Evolutionary conservation across 345 rosid species (phyloP).

Genomic region (Rhizophora mangle): DNA sequence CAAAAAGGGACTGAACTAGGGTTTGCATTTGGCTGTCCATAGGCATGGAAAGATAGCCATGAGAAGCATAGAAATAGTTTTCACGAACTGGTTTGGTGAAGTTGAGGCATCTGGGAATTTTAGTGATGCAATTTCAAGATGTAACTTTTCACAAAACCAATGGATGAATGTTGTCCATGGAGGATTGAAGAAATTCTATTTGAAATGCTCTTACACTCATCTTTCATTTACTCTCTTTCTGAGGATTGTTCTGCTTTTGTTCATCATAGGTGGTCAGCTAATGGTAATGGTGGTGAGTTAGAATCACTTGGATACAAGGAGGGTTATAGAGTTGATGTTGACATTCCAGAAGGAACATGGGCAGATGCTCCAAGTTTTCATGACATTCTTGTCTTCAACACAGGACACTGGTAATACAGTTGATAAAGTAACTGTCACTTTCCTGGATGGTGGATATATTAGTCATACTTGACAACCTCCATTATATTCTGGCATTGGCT

Average conservation of each 20-base stretch:
- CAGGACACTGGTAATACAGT: slow-evolving; percentile 77
- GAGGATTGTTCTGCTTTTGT: slow-evolving; percentile 3
- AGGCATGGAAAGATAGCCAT: too few species aligned
- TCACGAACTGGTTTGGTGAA: too few species aligned
- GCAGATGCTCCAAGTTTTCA: slow-evolving; percentile 71
- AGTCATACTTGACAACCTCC: not conserved
- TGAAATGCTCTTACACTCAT: too few species aligned
- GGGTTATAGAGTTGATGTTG: slow-evolving; percentile 87
- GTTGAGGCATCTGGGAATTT: too few species aligned
- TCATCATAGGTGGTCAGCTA: slow-evolving; percentile 66
- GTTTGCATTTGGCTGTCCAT: too few species aligned
- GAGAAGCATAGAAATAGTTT: too few species aligned
- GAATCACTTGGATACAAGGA: slow-evolving; percentile 81
- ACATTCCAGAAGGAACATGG: slow-evolving; percentile 89
- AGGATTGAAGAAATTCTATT: not conserved
- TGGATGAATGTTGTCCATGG: not conserved
- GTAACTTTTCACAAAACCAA: too few species aligned
- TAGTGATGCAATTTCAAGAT: too few species aligned
- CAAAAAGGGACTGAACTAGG: too few species aligned
- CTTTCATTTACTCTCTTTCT: not conserved
- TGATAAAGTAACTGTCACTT: not conserved
- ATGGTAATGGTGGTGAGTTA: slow-evolving; percentile 58
- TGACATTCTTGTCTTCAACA: slow-evolving; percentile 68
- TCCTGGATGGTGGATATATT: not conserved
- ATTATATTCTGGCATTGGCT: not conserved